A percentile compares a stretch with the other conserved stretches of the same genome.
These are phyloP conservation scores for Skeletonema menzelii DNA, from an alignment of 108 stramenopile genomes.

Conservation along the genomic window DNA sequence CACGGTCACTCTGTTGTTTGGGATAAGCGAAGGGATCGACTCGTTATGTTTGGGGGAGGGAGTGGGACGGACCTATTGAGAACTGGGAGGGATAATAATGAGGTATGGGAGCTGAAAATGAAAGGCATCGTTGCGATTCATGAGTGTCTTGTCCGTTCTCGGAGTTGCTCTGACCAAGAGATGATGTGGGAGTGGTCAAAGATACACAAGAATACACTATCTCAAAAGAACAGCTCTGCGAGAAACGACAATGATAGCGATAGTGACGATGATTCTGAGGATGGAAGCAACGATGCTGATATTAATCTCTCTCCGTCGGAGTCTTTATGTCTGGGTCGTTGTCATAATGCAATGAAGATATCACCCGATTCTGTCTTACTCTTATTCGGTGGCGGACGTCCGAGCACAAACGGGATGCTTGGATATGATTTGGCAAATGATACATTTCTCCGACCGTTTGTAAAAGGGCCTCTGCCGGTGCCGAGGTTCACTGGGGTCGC, in stretches of 20 bases:
- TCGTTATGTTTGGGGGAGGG: slow-evolving; percentile 71
- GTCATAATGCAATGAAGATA: slow-evolving; percentile 52
- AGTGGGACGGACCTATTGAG: slow-evolving; percentile 56
- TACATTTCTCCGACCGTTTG: slow-evolving; percentile 41
- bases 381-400: slow-evolving; percentile 56
- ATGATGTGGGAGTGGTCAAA: slow-evolving; percentile 48
- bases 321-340: slow-evolving; percentile 56
- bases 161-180: not conserved
- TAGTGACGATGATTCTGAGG: not conserved
- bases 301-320: slow-evolving; percentile 39
- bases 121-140: slow-evolving; percentile 30
- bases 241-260: slow-evolving; percentile 4
- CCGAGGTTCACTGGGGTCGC: slow-evolving; percentile 55
- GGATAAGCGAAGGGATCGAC: slow-evolving; percentile 47
- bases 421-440: slow-evolving; percentile 45
- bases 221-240: not conserved
- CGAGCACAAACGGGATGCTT: slow-evolving; percentile 60
- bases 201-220: not conserved
- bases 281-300: not conserved
- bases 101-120: slow-evolving; percentile 64
- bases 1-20: slow-evolving; percentile 67
- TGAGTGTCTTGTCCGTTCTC: not conserved
- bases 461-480: slow-evolving; percentile 35
- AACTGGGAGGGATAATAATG: slow-evolving; percentile 52
- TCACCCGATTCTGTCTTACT: slow-evolving; percentile 52